Conservation (phyloP, 768 basidiomycete species). For the Naganishia randhawae region DNA sequence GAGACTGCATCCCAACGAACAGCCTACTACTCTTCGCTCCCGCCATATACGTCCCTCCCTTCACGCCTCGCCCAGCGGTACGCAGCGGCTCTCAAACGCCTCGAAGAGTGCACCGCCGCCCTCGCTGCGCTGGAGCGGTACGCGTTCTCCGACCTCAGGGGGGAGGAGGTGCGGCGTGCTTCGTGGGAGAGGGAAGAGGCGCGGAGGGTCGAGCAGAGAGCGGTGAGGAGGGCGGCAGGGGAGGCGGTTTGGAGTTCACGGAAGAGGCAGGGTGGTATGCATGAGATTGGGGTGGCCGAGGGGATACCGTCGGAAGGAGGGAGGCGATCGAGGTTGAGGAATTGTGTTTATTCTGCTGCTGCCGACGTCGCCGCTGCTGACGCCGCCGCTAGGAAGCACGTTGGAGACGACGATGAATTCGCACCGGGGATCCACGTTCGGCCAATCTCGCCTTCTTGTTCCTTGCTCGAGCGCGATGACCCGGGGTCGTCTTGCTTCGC, state of each 20-base stretch:
- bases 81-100: conserved; percentile 21
- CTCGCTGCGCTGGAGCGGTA: conserved; percentile 37
- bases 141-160: conserved; percentile 41
- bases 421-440: background rate
- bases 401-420: background rate
- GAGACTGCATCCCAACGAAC: conserved; percentile 26
- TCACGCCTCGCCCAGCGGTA: conserved; percentile 36
- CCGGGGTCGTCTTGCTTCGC: background rate
- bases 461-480: background rate
- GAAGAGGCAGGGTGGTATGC: background rate
- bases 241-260: conserved; percentile 9
- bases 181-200: conserved; percentile 43
- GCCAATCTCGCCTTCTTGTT: background rate
- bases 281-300: background rate
- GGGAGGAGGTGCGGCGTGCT: conserved; percentile 44
- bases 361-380: background rate
- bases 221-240: conserved; percentile 37
- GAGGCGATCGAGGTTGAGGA: background rate
- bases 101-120: conserved; percentile 34
- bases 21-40: conserved; percentile 35
- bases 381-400: background rate
- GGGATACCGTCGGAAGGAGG: too few relatives aligned
- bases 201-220: conserved; percentile 37
- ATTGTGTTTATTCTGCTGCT: background rate
- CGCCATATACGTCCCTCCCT: conserved; percentile 35